Percentiles rank a stretch among this genome's conserved stretches.
Evolutionary conservation across 208 protist species (phyloP).

Genomic region (Trypanosoma lewisi): DNA sequence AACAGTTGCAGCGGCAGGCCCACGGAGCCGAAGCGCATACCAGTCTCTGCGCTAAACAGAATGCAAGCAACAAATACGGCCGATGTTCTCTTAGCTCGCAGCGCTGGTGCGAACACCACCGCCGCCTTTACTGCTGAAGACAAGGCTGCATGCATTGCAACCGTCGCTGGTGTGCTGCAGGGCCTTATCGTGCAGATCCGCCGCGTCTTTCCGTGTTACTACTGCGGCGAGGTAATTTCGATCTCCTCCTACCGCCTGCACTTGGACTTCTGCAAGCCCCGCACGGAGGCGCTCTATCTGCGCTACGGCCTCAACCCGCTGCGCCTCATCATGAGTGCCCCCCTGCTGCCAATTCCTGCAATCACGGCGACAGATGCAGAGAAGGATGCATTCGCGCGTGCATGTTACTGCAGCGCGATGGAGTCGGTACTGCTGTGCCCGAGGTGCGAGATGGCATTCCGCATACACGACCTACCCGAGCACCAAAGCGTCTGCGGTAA

Average conservation of each 20-base stretch:
- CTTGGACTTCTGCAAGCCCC: conserved; percentile 40
- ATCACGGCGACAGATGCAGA: conserved; percentile 19
- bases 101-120: neutral
- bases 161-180: conserved; percentile 46
- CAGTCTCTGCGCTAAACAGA: neutral
- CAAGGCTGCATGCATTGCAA: conserved; percentile 19
- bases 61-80: neutral
- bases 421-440: conserved; percentile 55
- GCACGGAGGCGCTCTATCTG: conserved; percentile 34
- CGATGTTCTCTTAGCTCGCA: neutral
- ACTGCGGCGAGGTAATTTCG: conserved; percentile 61
- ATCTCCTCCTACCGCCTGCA: conserved; percentile 52
- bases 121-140: neutral
- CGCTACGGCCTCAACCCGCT: conserved; percentile 25
- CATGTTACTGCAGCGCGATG: conserved; percentile 52
- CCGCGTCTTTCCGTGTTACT: conserved; percentile 68
- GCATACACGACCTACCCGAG: conserved; percentile 70
- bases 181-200: conserved; percentile 61
- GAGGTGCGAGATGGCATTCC: conserved; percentile 47
- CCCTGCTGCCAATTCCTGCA: conserved; percentile 24
- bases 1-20: neutral
- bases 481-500: conserved; percentile 70
- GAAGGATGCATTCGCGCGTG: conserved; percentile 36
- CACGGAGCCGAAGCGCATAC: neutral
- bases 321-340: conserved; percentile 21